phyloP scores from a whole-genome alignment of 768 basidiomycete genomes.

The Imleria badia region DNA sequence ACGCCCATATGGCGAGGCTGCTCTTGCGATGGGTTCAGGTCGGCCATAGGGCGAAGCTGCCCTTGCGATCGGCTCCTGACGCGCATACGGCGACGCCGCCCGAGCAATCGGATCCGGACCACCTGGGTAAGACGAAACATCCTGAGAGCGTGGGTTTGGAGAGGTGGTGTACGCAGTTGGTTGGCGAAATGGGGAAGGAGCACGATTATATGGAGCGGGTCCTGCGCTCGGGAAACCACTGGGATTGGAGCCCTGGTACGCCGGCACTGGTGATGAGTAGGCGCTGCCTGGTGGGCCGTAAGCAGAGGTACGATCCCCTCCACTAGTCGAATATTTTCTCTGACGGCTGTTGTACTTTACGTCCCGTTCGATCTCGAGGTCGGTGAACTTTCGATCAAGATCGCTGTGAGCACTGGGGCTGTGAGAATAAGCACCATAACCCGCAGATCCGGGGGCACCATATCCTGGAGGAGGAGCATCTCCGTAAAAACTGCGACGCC shows the following conservation, averaged over 20 bases:
- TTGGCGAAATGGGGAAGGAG: constrained; percentile 35
- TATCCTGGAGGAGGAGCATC: constrained; percentile 32
- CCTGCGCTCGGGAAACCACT: constrained; percentile 33
- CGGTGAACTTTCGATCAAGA: constrained; percentile 40
- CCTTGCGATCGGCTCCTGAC: constrained; percentile 31
- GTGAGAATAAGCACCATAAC: constrained; percentile 25
- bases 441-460: constrained; percentile 19
- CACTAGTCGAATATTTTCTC: constrained; percentile 46
- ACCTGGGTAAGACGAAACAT: constrained; percentile 42
- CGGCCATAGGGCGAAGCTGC: constrained; percentile 36
- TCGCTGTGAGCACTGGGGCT: constrained; percentile 30
- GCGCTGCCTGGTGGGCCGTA: constrained; percentile 17
- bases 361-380: constrained; percentile 35
- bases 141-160: constrained; percentile 50
- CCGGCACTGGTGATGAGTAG: constrained; percentile 32
- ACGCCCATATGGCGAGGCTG: constrained; percentile 33
- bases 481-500: constrained; percentile 55
- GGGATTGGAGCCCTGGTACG: constrained; percentile 18
- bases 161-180: constrained; percentile 37
- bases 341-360: constrained; percentile 34
- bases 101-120: constrained; percentile 34
- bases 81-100: constrained; percentile 36
- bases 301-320: constrained; percentile 29
- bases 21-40: constrained; percentile 26
- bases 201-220: constrained; percentile 30